Evolutionary conservation across 768 basidiomycete species (phyloP).

Genomic region (Rhodotorula diobovata): DNA sequence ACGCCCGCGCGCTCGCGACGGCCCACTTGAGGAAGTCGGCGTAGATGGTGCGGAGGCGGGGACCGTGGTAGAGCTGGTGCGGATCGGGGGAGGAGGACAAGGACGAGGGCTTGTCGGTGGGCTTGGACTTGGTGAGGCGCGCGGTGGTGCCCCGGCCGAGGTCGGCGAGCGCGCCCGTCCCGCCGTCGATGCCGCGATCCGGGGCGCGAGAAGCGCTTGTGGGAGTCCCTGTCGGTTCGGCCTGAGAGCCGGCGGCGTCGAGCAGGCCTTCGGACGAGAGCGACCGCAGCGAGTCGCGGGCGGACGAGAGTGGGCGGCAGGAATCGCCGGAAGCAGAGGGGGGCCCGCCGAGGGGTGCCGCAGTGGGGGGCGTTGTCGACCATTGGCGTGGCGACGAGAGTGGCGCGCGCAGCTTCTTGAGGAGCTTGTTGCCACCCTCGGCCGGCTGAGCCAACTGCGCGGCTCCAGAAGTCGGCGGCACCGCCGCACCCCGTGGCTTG

Average conservation of each 20-base stretch:
- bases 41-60: slow-evolving; percentile 20
- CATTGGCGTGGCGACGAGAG: fast-evolving
- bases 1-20: slow-evolving; percentile 23
- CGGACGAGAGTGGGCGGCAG: background rate
- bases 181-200: background rate
- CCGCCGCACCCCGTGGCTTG: background rate
- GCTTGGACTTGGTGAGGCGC: background rate
- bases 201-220: no score
- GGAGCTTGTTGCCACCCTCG: background rate
- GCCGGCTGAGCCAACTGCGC: background rate
- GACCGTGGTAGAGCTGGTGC: slow-evolving; percentile 4
- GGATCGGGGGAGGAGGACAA: background rate
- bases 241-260: background rate
- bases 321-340: background rate
- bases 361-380: background rate
- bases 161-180: background rate
- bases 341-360: no score
- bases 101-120: no score
- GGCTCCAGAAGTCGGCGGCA: background rate
- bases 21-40: slow-evolving; percentile 11
- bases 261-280: slow-evolving; percentile 15
- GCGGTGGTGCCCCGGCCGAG: background rate
- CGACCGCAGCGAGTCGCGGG: background rate
- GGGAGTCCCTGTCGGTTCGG: no score
- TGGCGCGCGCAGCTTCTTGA: background rate